phyloP scores from a whole-genome alignment of 2,329 filamentous ascomycete species.

The Trichoderma koningiopsis region DNA sequence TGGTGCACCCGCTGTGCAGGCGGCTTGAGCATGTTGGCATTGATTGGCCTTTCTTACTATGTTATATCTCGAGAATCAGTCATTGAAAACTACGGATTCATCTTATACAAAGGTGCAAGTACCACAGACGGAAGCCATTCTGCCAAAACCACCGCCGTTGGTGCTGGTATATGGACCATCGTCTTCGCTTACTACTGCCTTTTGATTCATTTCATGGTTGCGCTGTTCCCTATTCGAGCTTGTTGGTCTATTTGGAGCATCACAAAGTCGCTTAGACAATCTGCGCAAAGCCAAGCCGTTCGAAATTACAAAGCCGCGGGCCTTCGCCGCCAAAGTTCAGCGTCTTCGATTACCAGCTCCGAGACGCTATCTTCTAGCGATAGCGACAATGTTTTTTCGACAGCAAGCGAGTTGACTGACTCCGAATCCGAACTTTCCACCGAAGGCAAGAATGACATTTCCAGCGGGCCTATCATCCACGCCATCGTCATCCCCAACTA shows the following conservation, averaged over 20 bases:
- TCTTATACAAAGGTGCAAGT: conserved; percentile 46
- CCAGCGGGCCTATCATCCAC: conserved; percentile 55
- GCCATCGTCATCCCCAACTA: conserved; percentile 74
- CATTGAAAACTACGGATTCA: conserved; percentile 47
- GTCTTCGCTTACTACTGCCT: conserved; percentile 67
- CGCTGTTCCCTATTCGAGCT: conserved; percentile 63
- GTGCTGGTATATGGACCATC: conserved; percentile 53
- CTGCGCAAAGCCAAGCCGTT: conserved; percentile 48
- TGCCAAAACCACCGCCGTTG: conserved; percentile 36
- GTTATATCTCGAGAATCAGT: conserved; percentile 56
- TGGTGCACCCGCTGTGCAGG: conserved; percentile 59
- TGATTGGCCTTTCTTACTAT: conserved; percentile 55
- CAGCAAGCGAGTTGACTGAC: conserved; percentile 56
- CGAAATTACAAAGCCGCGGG: conserved; percentile 50
- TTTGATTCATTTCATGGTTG: conserved; percentile 65
- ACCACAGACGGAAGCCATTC: conserved; percentile 38
- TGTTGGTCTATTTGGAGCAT: conserved; percentile 64
- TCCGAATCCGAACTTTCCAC: conserved; percentile 50
- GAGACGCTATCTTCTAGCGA: conserved; percentile 50
- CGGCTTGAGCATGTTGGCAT: conserved; percentile 56
- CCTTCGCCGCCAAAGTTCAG: conserved; percentile 54
- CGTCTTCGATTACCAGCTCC: conserved; percentile 58
- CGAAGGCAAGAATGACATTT: conserved; percentile 47
- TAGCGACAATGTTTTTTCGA: conserved; percentile 50
- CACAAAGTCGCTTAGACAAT: conserved; percentile 52